These are phyloP conservation scores for Dioscorea dumetorum DNA, from an alignment of 106 monocot species.

Conservation along the genomic window DNA sequence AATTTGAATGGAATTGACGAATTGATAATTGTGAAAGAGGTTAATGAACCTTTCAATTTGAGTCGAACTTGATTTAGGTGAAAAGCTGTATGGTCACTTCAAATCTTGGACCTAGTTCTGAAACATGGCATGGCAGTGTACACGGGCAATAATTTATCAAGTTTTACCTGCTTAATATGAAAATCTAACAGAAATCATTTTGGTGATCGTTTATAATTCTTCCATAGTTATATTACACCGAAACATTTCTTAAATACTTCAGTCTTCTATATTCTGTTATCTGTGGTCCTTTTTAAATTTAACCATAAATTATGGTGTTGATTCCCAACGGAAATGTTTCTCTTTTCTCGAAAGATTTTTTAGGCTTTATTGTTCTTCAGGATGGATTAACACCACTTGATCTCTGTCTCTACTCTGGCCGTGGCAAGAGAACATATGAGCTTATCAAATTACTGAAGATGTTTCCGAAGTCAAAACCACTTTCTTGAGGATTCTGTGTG, in stretches of 20 bases:
- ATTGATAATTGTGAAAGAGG: no score
- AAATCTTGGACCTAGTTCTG: no score
- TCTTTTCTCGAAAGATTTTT: not conserved
- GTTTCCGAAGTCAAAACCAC: constrained; percentile 19
- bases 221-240: not conserved
- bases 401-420: constrained; percentile 69
- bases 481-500: not conserved
- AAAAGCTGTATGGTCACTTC: no score
- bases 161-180: not conserved
- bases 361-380: constrained; percentile 26
- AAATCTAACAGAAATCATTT: not conserved
- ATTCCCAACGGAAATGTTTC: not conserved
- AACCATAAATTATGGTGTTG: not conserved
- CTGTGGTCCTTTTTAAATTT: not conserved
- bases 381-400: constrained; percentile 87
- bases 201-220: not conserved
- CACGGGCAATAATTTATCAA: not conserved
- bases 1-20: no score
- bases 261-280: not conserved
- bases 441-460: constrained; percentile 72
- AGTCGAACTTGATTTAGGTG: no score
- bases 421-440: constrained; percentile 53
- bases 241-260: not conserved
- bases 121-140: no score
- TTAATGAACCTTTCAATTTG: no score